A percentile compares a stretch with the other conserved stretches of the same genome.
phyloP scores from a whole-genome alignment of 805 yeast species.

The Candida vartiovaarae region DNA sequence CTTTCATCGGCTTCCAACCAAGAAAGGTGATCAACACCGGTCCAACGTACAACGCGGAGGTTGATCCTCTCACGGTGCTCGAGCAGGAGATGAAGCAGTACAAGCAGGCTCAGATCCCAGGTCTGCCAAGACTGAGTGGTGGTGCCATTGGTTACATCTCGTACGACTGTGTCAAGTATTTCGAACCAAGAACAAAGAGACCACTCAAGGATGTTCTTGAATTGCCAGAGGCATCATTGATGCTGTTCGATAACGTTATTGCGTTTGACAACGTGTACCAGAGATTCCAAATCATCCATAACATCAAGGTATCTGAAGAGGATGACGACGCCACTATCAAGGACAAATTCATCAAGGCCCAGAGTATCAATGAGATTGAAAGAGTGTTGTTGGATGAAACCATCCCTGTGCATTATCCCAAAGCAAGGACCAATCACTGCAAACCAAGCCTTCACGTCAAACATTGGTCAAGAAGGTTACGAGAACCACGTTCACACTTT shows the following conservation, averaged over 20 bases:
- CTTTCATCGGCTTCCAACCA: slow-evolving; percentile 86
- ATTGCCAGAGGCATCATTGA: slow-evolving; percentile 86
- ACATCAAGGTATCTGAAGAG: slow-evolving; percentile 43
- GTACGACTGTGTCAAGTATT: slow-evolving; percentile 93
- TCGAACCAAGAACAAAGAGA: slow-evolving; percentile 85
- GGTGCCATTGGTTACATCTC: slow-evolving; percentile 97
- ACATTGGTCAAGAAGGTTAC: slow-evolving; percentile 91
- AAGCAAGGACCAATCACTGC: slow-evolving; percentile 65
- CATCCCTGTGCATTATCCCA: slow-evolving; percentile 56
- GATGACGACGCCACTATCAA: slow-evolving; percentile 28
- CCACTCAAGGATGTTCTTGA: slow-evolving; percentile 69
- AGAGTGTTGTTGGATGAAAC: slow-evolving; percentile 37
- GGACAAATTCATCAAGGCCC: slow-evolving; percentile 46
- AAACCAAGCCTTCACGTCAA: slow-evolving; percentile 70
- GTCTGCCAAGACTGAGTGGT: slow-evolving; percentile 79
- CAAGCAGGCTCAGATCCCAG: slow-evolving; percentile 72
- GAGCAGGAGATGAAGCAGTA: slow-evolving; percentile 65
- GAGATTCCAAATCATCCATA: slow-evolving; percentile 84
- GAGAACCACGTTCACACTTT: slow-evolving; percentile 70
- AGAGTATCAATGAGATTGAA: slow-evolving; percentile 52
- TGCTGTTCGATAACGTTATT: slow-evolving; percentile 84
- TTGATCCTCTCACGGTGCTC: slow-evolving; percentile 72
- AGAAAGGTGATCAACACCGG: slow-evolving; percentile 81
- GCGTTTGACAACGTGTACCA: slow-evolving; percentile 94
- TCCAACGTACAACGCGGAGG: slow-evolving; percentile 41